Base-by-base conservation (phyloP, 257 asterid genomes). In the Nicotiana undulata region DNA sequence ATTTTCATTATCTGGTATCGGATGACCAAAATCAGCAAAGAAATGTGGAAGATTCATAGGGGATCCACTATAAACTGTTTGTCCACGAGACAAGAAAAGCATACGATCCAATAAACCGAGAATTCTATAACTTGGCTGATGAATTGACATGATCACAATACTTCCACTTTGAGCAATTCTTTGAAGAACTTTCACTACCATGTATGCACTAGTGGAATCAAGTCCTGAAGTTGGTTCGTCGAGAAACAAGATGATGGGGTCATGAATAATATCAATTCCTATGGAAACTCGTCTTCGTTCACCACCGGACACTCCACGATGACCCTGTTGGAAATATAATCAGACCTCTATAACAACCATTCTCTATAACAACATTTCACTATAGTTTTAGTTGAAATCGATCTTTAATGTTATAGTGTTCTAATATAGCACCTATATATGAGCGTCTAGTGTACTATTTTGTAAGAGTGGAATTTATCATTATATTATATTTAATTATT, bases 151-250 rank as follows among this genome's bases (percentile, higher is more conserved):
- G 68, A 94, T 89, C 0, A 92, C 97, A 1, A 92, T 83, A 61
- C 97, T 92, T 53, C 98, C 98, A 34, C 97, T 91, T 70, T 88
- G 93, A 2, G 98, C 98, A 63, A 94, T 94, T 12, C 92, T 79
- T 76, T 92, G 92, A n/a, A 94, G 76, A 2, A 91, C 98, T 77
- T 92, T 91, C 74, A 92, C 93, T 70, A 94, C 98, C 97, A 90
- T 88, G 82, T 80, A 92, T n/a, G 98, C 98, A 58, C 97, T 92
- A 2, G 95, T 92, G 17, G 97, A 94, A 28, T 94, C 98, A 17
- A 92, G 82, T 0, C 97, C 97, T 0, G 98, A 92, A 0, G 98
- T 94, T 6, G 98, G 98, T 64, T 92, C 97, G 8, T 92, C 98
- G 0, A 94, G 90, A 32, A 94, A 94, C 53, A 94, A 46, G 6